Evolutionary conservation across 495 filamentous ascomycete genomes (phyloP).

Genomic region (Neurospora tetrasperma): DNA sequence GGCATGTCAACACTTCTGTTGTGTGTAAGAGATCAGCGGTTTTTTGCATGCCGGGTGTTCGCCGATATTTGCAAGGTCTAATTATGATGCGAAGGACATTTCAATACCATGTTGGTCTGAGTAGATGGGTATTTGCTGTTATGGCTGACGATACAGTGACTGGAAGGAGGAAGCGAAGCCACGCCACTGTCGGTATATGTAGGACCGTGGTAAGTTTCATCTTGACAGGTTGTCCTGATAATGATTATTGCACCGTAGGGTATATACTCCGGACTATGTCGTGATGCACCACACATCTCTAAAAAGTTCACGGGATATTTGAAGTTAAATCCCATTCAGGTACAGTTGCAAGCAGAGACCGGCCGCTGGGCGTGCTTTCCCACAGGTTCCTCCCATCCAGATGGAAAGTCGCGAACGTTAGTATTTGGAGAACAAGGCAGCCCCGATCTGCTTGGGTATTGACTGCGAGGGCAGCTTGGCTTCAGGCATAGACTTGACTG

Average conservation of each 20-base stretch:
- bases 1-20: slow-evolving; percentile 18
- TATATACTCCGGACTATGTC: neutral
- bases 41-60: neutral
- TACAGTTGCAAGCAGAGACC: neutral
- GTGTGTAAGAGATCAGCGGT: neutral
- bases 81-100: neutral
- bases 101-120: neutral
- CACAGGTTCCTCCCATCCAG: neutral
- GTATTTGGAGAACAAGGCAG: neutral
- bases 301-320: neutral
- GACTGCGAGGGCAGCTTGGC: neutral
- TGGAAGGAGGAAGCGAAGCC: neutral
- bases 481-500: neutral
- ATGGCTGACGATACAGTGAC: neutral
- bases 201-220: neutral
- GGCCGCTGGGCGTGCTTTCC: neutral
- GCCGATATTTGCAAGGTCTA: neutral
- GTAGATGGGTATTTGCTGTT: neutral
- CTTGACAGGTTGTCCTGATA: neutral
- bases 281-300: neutral
- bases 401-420: neutral
- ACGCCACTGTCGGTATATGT: neutral
- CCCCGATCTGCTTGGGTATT: neutral
- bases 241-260: neutral
- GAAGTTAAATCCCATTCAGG: neutral